These are phyloP conservation scores for Pugionium dolabratum DNA, from an alignment of 345 rosid species.

Conservation along the genomic window DNA sequence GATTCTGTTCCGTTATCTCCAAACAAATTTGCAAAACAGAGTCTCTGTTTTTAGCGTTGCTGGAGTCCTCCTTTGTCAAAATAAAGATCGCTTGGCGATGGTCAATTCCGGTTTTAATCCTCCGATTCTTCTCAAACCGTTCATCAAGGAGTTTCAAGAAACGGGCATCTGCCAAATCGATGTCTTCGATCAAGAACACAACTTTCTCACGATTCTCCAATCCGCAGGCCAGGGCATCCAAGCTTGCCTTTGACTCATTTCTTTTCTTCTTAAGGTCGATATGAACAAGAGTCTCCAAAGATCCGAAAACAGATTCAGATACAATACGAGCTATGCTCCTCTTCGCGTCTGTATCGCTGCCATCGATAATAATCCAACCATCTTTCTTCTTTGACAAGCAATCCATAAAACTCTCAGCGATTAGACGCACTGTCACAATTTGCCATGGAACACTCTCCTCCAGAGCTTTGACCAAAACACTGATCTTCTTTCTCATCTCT, in stretches of 20 bases:
- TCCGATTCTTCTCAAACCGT: constrained; percentile 41
- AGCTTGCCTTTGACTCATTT: constrained; percentile 23
- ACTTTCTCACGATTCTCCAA: constrained; percentile 46
- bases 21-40: constrained; percentile 58
- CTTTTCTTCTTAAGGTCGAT: constrained; percentile 50
- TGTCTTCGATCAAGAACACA: constrained; percentile 67
- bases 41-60: constrained; percentile 36
- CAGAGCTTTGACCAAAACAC: constrained; percentile 45
- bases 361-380: constrained; percentile 64
- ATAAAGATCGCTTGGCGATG: constrained; percentile 53
- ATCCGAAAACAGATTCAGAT: constrained; percentile 60
- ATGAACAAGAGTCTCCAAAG: constrained; percentile 54
- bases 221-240: constrained; percentile 38
- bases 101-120: background rate
- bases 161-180: constrained; percentile 59
- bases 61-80: constrained; percentile 50
- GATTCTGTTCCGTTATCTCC: constrained; percentile 43
- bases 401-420: constrained; percentile 53
- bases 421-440: constrained; percentile 49
- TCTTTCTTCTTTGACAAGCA: constrained; percentile 45
- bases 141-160: constrained; percentile 58
- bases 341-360: constrained; percentile 64
- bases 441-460: constrained; percentile 75
- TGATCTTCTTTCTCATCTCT: constrained; percentile 27
- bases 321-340: constrained; percentile 65